Percentiles rank a stretch among this genome's conserved stretches.
Evolutionary conservation across 2,329 filamentous ascomycete genomes (phyloP).

Genomic region (Alternaria sp.): DNA sequence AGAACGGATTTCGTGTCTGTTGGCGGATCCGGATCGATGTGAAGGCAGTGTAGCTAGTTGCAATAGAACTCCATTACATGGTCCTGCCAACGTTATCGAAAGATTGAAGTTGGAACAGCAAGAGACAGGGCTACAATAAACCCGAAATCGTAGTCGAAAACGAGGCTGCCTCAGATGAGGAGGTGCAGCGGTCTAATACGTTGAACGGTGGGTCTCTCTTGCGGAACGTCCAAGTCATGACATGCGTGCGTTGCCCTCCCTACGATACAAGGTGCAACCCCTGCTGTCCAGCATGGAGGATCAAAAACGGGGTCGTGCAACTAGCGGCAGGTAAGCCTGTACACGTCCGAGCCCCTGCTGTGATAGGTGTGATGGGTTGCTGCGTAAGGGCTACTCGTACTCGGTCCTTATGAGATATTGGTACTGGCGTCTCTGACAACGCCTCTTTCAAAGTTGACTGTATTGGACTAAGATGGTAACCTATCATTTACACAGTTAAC

Average conservation of each 20-base stretch:
- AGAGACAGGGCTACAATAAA: neutral
- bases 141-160: constrained; percentile 7
- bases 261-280: constrained; percentile 20
- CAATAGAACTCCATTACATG: constrained; percentile 16
- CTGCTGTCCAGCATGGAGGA: constrained; percentile 28
- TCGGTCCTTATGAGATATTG: constrained; percentile 18
- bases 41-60: constrained; percentile 8
- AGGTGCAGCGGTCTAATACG: constrained; percentile 18
- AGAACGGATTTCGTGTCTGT: neutral
- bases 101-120: constrained; percentile 5
- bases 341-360: constrained; percentile 20
- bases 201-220: constrained; percentile 14
- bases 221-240: constrained; percentile 17
- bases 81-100: constrained; percentile 1
- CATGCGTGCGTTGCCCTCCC: constrained; percentile 20
- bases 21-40: constrained; percentile 1
- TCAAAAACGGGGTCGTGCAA: constrained; percentile 27
- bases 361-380: constrained; percentile 16
- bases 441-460: constrained; percentile 4
- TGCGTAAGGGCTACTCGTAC: constrained; percentile 13
- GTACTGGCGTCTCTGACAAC: constrained; percentile 9
- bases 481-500: constrained; percentile 1
- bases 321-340: constrained; percentile 23
- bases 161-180: constrained; percentile 14
- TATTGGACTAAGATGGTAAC: constrained; percentile 6